Percentiles rank a stretch among this genome's conserved stretches.
Conservation (phyloP, 306 rosid species). For the Vigna reflexopilosa region DNA sequence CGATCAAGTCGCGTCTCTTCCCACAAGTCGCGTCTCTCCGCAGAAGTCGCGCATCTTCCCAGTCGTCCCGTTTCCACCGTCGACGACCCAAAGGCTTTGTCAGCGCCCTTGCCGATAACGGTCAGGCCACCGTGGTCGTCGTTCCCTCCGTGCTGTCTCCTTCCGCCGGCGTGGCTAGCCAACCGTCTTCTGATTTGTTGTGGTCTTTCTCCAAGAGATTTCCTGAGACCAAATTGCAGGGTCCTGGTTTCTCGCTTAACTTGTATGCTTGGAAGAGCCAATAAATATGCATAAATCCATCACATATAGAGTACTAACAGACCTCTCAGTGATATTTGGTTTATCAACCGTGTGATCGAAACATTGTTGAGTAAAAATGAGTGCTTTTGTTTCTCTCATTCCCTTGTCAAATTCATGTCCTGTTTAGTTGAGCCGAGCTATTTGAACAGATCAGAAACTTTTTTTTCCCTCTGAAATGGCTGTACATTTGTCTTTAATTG, state of each 20-base stretch:
- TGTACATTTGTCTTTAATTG: conserved; percentile 64
- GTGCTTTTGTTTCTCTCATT: conserved; percentile 52
- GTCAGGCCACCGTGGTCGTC: no score
- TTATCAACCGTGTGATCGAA: conserved; percentile 57
- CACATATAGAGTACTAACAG: conserved; percentile 64
- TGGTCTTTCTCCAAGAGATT: conserved; percentile 92
- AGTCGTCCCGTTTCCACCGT: no score
- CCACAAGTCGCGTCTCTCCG: no score
- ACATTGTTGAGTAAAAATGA: conserved; percentile 54
- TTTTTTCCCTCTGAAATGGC: conserved; percentile 45
- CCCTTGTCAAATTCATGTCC: conserved; percentile 39
- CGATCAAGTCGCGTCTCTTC: no score
- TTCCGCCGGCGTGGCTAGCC: conserved; percentile 48
- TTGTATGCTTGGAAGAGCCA: conserved; percentile 92
- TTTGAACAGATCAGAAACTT: conserved; percentile 58
- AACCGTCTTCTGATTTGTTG: conserved; percentile 66
- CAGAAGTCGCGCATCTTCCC: no score
- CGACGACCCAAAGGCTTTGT: no score
- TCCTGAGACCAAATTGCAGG: conserved; percentile 72
- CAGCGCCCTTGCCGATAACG: no score
- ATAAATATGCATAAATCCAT: conserved; percentile 52
- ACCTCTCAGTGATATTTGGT: conserved; percentile 61
- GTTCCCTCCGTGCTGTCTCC: no score
- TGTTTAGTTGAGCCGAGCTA: conserved; percentile 54
- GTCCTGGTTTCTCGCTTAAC: conserved; percentile 76